Evolutionary conservation across 306 rosid species (phyloP), one percentile per base, ranked within the genome.

Genomic region (Herpetospermum pedunculosum): DNA sequence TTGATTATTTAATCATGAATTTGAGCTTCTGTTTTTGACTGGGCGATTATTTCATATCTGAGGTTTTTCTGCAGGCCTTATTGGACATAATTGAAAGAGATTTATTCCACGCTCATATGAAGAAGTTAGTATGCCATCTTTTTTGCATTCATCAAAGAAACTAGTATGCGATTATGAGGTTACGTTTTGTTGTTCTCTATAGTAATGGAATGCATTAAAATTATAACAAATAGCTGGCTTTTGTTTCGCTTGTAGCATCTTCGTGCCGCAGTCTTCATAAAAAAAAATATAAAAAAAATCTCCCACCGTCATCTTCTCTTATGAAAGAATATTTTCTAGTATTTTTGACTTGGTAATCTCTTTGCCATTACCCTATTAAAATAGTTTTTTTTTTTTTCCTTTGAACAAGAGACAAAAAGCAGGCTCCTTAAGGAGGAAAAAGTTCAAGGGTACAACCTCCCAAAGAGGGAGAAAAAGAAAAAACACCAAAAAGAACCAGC

Each of bases 61-160:
- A 37, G 49, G 58, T 83, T 46, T 79, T 43, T 69, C 32, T 86
- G 88, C 88, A 91, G 97, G 98, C 95, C 76, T 88, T 94, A 77
- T 81, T 94, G 83, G 97, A 94, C 85, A 84, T 94, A 74, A 91
- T 94, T 73, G 98, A 94, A 79, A 86, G 89, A 81, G 98, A 94
- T 83, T 83, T 94, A 84, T 94, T 94, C 85, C 91, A 86, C 43
- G 81, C 87, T 44, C 83, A 88, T 77, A 94, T 94, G 97, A 94
- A 89, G 77, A 94, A 79, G 98, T 91, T 72, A 75, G 92, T 72
- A 71, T 77, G 70, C 80, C 78, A 68, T 25, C 52, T 72, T 74
- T 64, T 48, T 16, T 77, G 40, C 59, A 64, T 58, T 79, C 14
- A 25, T 44, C 34, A 50, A 28, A 72, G 28, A 28, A 48, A 58